These are phyloP conservation scores for Ceratobasidium sp. DNA, from an alignment of 1,284 basidiomycete genomes.

Conservation along the genomic window DNA sequence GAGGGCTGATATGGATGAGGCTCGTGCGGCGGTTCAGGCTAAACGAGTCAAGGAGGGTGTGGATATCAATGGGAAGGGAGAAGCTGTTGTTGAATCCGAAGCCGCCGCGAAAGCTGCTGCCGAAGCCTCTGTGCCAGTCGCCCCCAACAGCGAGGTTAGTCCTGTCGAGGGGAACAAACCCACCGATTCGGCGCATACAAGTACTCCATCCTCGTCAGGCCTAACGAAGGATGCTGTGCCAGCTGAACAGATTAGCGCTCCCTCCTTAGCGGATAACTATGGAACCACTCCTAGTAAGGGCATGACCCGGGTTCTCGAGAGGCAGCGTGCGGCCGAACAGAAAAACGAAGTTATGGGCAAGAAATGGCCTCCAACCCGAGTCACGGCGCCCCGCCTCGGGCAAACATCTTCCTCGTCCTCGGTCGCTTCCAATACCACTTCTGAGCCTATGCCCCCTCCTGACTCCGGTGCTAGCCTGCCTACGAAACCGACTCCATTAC, in stretches of 20 bases:
- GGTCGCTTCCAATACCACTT: not conserved
- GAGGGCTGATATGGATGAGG: slow-evolving; percentile 5
- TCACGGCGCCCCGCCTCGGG: not conserved
- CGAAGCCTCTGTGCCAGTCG: not conserved
- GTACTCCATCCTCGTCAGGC: not conserved
- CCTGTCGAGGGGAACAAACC: not conserved
- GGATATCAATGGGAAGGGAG: slow-evolving; percentile 23
- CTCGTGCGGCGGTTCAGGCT: slow-evolving; percentile 10
- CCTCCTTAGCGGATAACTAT: not conserved
- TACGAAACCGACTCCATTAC: not conserved
- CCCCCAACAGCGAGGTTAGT: not conserved
- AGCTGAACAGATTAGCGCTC: not conserved
- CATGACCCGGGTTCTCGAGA: slow-evolving; percentile 13
- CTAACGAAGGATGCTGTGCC: not conserved
- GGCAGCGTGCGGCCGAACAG: slow-evolving; percentile 10
- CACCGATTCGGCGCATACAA: not conserved
- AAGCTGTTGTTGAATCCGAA: slow-evolving; percentile 26
- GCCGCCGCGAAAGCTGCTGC: not conserved
- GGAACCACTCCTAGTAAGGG: slow-evolving; percentile 4
- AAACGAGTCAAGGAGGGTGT: slow-evolving; percentile 23
- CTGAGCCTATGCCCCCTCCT: not conserved
- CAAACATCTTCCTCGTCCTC: not conserved
- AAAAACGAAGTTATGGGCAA: slow-evolving; percentile 30
- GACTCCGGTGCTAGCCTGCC: not conserved
- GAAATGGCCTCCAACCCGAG: slow-evolving; percentile 25